Conservation (phyloP, 202 grass and related monocot species). For the Digitaria exilis region DNA sequence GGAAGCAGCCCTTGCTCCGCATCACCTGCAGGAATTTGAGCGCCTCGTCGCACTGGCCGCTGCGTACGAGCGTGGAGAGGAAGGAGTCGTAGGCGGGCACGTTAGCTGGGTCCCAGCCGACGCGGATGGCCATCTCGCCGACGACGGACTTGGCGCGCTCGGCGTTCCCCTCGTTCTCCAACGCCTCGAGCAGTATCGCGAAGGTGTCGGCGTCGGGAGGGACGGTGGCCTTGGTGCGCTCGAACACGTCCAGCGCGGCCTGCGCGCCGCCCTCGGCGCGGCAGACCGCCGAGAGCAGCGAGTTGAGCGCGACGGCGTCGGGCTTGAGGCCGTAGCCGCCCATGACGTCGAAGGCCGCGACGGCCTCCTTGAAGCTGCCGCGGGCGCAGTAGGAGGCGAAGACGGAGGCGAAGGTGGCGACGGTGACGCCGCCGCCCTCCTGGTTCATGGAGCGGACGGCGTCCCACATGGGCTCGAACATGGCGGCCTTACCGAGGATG, state of each 20-base stretch:
- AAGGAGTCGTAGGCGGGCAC: constrained; percentile 65
- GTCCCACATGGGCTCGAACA: constrained; percentile 88
- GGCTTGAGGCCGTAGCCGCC: constrained; percentile 50
- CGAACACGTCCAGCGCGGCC: constrained; percentile 53
- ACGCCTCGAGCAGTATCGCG: constrained; percentile 80
- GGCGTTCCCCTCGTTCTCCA: constrained; percentile 73
- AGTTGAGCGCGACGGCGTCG: constrained; percentile 75
- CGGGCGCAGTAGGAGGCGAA: constrained; percentile 69
- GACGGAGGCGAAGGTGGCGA: constrained; percentile 72
- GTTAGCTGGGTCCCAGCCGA: constrained; percentile 63
- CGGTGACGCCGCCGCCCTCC: constrained; percentile 45
- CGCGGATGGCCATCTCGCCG: constrained; percentile 65
- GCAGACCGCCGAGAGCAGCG: constrained; percentile 74
- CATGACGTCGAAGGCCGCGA: constrained; percentile 73
- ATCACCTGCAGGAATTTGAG: constrained; percentile 71
- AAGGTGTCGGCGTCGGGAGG: constrained; percentile 70
- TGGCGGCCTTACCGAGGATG: constrained; percentile 70
- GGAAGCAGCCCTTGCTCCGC: constrained; percentile 66
- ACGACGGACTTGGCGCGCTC: constrained; percentile 59
- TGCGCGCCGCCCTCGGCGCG: constrained; percentile 43
- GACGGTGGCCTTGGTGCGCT: constrained; percentile 51
- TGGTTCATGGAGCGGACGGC: constrained; percentile 67
- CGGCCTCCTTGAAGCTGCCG: constrained; percentile 60
- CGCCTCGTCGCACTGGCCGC: constrained; percentile 48
- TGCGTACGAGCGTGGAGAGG: constrained; percentile 63